Percentiles rank a stretch among this genome's conserved stretches.
These are phyloP conservation scores for Ambrosiella beaveri DNA, from an alignment of 2,329 filamentous ascomycete genomes.

Conservation along the genomic window DNA sequence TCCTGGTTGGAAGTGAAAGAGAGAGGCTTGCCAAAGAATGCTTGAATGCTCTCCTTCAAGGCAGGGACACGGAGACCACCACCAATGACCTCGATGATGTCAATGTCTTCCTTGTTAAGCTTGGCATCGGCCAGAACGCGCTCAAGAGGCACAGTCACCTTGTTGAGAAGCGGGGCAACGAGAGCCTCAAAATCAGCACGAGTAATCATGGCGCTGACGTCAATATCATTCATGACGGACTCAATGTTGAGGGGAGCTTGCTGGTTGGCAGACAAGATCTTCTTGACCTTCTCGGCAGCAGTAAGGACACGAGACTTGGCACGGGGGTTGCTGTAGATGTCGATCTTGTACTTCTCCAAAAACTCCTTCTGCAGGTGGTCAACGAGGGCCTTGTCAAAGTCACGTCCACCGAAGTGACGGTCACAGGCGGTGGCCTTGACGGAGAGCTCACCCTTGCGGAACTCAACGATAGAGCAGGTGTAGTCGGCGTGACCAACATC, in stretches of 20 bases:
- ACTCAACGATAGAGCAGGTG: slow-evolving; percentile 85
- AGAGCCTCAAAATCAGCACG: slow-evolving; percentile 88
- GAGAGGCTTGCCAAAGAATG: slow-evolving; percentile 81
- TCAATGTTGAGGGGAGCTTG: slow-evolving; percentile 89
- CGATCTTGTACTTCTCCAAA: slow-evolving; percentile 94
- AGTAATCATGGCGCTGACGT: slow-evolving; percentile 77
- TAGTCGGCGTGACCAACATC: slow-evolving; percentile 96
- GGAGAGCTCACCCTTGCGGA: slow-evolving; percentile 87
- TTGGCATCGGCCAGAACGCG: slow-evolving; percentile 89
- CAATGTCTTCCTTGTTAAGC: slow-evolving; percentile 80
- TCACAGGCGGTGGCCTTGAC: slow-evolving; percentile 89
- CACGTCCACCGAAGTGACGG: slow-evolving; percentile 89
- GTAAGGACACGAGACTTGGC: slow-evolving; percentile 73
- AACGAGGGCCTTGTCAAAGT: slow-evolving; percentile 89
- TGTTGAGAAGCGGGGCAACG: slow-evolving; percentile 64
- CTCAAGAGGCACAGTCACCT: slow-evolving; percentile 60
- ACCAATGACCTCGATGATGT: slow-evolving; percentile 82
- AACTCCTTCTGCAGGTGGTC: slow-evolving; percentile 94
- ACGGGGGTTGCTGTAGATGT: slow-evolving; percentile 80
- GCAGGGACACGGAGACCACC: slow-evolving; percentile 86
- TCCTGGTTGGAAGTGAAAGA: slow-evolving; percentile 98
- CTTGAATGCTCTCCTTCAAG: slow-evolving; percentile 75
- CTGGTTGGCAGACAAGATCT: slow-evolving; percentile 90
- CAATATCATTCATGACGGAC: slow-evolving; percentile 94
- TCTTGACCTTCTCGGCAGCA: slow-evolving; percentile 94